phyloP scores from a whole-genome alignment of 805 yeast genomes.

The Priceomyces haplophilus region DNA sequence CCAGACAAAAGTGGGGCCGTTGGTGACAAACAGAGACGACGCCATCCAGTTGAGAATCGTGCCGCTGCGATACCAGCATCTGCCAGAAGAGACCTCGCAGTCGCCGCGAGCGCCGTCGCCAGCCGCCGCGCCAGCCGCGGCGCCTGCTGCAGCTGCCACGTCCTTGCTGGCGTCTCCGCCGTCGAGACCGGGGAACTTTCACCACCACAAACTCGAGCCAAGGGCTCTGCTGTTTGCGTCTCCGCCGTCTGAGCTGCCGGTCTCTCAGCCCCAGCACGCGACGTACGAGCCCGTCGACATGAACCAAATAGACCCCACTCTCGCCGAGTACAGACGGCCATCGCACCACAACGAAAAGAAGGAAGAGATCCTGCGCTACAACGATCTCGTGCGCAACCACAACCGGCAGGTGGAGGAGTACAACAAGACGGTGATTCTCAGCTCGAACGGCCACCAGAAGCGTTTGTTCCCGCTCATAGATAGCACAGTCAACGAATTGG shows the following conservation, averaged over 20 bases:
- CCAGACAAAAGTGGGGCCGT: conserved; percentile 9
- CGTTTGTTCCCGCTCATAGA: conserved; percentile 5
- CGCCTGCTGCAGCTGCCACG: not conserved
- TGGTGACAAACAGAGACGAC: conserved; percentile 13
- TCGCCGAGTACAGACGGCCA: conserved; percentile 1
- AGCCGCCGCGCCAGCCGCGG: not conserved
- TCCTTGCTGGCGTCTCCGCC: conserved; percentile 2
- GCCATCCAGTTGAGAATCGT: conserved; percentile 8
- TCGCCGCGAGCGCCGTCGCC: not conserved
- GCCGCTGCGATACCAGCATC: conserved; percentile 5
- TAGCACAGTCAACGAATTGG: not conserved
- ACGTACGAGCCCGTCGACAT: conserved; percentile 2
- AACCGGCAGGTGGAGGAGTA: conserved; percentile 13
- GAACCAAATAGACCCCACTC: conserved; percentile 8
- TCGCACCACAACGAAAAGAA: conserved; percentile 2
- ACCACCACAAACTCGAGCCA: not conserved
- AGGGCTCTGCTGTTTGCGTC: no score
- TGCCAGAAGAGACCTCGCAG: not conserved
- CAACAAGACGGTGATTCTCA: conserved; percentile 9
- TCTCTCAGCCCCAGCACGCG: not conserved
- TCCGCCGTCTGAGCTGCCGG: not conserved
- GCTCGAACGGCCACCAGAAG: conserved; percentile 4
- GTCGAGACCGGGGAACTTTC: not conserved
- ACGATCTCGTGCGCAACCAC: conserved; percentile 10
- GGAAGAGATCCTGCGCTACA: conserved; percentile 10